Evolutionary conservation across 2,329 filamentous ascomycete genomes (phyloP).

Genomic region (Fusarium devonianum): DNA sequence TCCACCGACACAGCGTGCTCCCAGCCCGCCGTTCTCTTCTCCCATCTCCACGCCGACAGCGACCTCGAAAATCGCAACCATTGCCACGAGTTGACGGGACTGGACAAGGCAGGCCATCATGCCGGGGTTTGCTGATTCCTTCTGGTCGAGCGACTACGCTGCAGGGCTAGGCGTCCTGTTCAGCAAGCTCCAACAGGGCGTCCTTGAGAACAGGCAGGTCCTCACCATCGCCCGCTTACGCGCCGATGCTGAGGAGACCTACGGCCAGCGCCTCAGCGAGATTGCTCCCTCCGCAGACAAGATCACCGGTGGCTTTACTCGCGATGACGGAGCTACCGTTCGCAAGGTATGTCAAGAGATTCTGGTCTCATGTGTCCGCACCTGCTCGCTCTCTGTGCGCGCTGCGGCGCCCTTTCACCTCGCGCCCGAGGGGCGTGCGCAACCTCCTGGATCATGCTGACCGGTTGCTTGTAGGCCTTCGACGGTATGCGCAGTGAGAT

Average conservation of each 20-base stretch:
- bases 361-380: neutral
- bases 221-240: conserved; percentile 91
- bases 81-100: conserved; percentile 31
- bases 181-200: conserved; percentile 94
- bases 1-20: conserved; percentile 22
- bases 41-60: conserved; percentile 15
- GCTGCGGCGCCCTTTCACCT: conserved; percentile 2
- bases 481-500: conserved; percentile 93
- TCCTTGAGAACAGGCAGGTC: conserved; percentile 93
- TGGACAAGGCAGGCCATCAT: conserved; percentile 58
- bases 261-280: conserved; percentile 79
- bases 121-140: conserved; percentile 92
- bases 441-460: conserved; percentile 5
- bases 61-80: conserved; percentile 14
- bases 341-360: conserved; percentile 72
- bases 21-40: conserved; percentile 15
- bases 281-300: conserved; percentile 85
- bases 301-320: conserved; percentile 81
- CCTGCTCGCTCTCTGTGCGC: conserved; percentile 1
- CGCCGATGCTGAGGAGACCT: conserved; percentile 92
- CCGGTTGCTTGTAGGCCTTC: conserved; percentile 71
- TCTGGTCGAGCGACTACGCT: conserved; percentile 98
- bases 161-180: conserved; percentile 94
- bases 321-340: conserved; percentile 94
- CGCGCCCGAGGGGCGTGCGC: conserved; percentile 11